phyloP scores from a whole-genome alignment of 1,139 yeast genomes.

The Taiozyma onychis region DNA sequence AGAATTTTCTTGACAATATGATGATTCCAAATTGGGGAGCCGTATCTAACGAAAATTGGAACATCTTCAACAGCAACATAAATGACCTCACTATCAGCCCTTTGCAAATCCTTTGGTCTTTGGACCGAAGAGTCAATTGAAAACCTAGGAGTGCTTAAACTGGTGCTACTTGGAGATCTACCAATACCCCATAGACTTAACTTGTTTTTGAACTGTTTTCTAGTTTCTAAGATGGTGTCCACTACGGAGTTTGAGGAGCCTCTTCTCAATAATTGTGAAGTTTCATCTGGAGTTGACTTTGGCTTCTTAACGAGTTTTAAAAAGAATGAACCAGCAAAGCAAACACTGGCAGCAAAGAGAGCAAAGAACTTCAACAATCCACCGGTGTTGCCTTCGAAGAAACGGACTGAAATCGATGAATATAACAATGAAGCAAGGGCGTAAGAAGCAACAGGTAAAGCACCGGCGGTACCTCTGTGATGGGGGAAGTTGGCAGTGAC shows the following conservation, averaged over 20 bases:
- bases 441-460: conserved; percentile 53
- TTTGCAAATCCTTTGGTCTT: conserved; percentile 1
- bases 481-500: conserved; percentile 66
- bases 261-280: conserved; percentile 7
- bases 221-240: conserved; percentile 11
- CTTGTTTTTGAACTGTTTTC: conserved; percentile 15
- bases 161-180: conserved; percentile 20
- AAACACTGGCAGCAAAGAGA: conserved; percentile 25
- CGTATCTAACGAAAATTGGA: conserved; percentile 22
- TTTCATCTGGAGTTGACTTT: conserved; percentile 4
- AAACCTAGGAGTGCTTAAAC: conserved; percentile 9
- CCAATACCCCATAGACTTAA: conserved; percentile 24
- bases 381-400: conserved; percentile 40
- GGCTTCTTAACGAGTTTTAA: conserved; percentile 20
- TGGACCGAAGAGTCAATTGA: conserved; percentile 1
- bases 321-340: conserved; percentile 28
- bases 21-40: conserved; percentile 23
- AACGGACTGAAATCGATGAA: conserved; percentile 37
- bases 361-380: conserved; percentile 30
- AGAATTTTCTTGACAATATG: conserved; percentile 18
- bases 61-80: conserved; percentile 25
- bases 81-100: conserved; percentile 16
- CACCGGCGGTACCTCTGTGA: conserved; percentile 66
- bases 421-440: conserved; percentile 41
- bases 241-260: conserved; percentile 4